These are phyloP conservation scores for Boletus vermiculosoides DNA, from an alignment of 768 basidiomycete genomes.

Conservation along the genomic window DNA sequence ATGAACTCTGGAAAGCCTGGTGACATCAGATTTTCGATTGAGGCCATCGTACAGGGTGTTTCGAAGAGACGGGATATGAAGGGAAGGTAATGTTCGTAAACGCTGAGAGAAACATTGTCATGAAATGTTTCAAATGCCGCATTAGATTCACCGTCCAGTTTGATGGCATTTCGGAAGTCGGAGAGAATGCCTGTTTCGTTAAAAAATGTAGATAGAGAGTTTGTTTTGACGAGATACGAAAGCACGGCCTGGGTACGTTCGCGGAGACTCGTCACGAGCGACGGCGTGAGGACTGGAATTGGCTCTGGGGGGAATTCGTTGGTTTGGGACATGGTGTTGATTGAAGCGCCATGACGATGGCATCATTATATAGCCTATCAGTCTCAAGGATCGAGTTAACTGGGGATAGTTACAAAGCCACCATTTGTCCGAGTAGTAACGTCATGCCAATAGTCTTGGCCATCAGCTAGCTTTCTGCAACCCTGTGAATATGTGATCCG, in stretches of 20 bases:
- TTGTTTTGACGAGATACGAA: slow-evolving; percentile 22
- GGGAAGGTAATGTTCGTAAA: slow-evolving; percentile 20
- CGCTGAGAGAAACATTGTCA: slow-evolving; percentile 16
- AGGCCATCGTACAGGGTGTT: slow-evolving; percentile 16
- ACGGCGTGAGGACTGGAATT: slow-evolving; percentile 11
- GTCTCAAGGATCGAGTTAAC: neutral
- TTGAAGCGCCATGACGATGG: neutral
- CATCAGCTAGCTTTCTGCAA: neutral
- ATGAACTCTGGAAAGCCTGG: slow-evolving; percentile 24
- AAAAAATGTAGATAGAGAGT: slow-evolving; percentile 19
- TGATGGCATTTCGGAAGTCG: slow-evolving; percentile 11
- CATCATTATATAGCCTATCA: neutral
- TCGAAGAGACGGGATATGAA: slow-evolving; percentile 22
- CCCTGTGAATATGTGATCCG: neutral
- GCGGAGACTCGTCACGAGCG: slow-evolving; percentile 15
- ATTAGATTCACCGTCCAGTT: neutral
- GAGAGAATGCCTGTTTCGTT: slow-evolving; percentile 14
- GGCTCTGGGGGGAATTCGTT: slow-evolving; percentile 18
- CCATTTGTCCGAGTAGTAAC: too few species aligned
- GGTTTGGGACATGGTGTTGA: neutral
- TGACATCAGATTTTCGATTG: slow-evolving; percentile 23
- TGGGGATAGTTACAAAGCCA: too few species aligned
- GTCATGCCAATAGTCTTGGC: too few species aligned
- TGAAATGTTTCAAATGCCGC: slow-evolving; percentile 9
- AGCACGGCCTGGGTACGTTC: slow-evolving; percentile 24